These are phyloP conservation scores for Abrus pulchellus DNA, from an alignment of 306 rosid species.

Conservation along the genomic window DNA sequence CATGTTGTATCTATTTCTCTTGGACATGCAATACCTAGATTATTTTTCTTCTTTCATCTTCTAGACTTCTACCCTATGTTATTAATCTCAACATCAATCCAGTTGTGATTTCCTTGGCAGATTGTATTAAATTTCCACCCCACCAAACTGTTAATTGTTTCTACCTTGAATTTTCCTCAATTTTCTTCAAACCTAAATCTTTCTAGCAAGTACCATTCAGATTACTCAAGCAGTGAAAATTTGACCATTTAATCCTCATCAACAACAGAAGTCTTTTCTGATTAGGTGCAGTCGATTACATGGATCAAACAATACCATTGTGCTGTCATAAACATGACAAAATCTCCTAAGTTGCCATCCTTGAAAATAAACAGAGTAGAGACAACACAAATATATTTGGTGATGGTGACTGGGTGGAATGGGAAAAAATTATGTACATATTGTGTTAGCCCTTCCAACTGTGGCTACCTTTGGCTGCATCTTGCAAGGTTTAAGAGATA, in stretches of 20 bases:
- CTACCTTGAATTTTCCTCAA: not conserved
- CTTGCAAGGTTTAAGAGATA: conserved; percentile 2
- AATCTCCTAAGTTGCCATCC: not conserved
- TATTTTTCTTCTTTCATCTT: conserved; percentile 9
- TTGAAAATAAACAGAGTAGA: not conserved
- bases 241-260: not conserved
- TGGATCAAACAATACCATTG: not conserved
- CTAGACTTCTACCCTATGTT: not conserved
- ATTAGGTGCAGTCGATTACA: not conserved
- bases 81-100: not conserved
- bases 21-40: not conserved
- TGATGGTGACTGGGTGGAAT: not conserved
- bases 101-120: not conserved
- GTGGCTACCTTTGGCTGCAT: conserved; percentile 8
- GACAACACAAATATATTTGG: conserved; percentile 4
- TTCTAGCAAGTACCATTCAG: not conserved
- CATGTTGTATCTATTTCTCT: not conserved
- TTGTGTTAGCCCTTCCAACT: not conserved
- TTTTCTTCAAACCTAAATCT: conserved; percentile 22
- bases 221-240: not conserved
- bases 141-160: conserved; percentile 3
- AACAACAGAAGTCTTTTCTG: not conserved
- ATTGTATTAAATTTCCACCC: not conserved
- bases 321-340: conserved; percentile 15
- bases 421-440: not conserved